Percentiles rank a stretch among this genome's conserved stretches.
Evolutionary conservation across 164 flowering plant genomes (phyloP).

Genomic region (Sedum album): DNA sequence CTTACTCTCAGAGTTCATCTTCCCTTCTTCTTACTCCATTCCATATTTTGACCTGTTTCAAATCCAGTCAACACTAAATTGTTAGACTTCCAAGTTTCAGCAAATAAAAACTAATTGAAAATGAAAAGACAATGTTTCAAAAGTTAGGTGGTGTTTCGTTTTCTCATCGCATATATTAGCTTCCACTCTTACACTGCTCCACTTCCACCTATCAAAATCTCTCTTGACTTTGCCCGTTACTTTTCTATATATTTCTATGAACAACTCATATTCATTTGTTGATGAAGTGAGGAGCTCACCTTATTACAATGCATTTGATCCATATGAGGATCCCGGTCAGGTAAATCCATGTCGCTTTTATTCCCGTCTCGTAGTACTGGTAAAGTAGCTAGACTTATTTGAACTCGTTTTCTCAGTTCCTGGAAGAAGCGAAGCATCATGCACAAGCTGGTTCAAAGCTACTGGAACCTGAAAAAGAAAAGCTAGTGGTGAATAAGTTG

Average conservation of each 20-base stretch:
- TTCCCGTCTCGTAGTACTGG: background rate
- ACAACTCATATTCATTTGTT: background rate
- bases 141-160: background rate
- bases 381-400: background rate
- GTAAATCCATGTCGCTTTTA: background rate
- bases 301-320: background rate
- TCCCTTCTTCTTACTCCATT: background rate
- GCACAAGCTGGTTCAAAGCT: background rate
- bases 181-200: background rate
- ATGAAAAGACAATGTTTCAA: background rate
- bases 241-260: background rate
- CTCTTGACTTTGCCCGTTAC: background rate
- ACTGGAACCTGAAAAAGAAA: background rate
- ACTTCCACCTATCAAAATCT: background rate
- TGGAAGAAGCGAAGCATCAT: conserved; percentile 2
- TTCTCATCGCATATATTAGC: background rate
- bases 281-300: background rate
- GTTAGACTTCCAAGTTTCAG: background rate
- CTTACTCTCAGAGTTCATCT: background rate
- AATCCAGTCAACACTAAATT: background rate
- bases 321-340: background rate
- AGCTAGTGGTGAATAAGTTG: background rate
- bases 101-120: too few species aligned
- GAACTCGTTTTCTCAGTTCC: background rate
- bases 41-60: background rate